Base-by-base conservation (phyloP, 305 asterid species). In the Euphrasia arctica region DNA sequence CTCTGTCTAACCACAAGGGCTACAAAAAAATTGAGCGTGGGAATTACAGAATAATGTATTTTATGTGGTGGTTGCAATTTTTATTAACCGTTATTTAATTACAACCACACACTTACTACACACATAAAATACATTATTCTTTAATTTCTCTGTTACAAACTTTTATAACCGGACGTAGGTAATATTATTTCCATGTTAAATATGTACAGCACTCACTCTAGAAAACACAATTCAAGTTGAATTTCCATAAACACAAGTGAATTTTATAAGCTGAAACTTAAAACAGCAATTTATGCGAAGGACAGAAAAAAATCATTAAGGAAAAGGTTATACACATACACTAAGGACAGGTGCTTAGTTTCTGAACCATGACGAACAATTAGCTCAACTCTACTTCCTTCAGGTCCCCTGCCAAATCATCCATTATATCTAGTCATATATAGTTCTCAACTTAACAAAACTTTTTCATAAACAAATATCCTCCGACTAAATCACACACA, bases 361-460 rank as follows among this genome's bases (percentile, higher is more conserved):
- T 83, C 95, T 9, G 83, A 64, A 62, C 90, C 96, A 74, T 69
- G 92, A 34, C 72, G 89, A 65, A 90, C 75, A 63, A 77, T 68
- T 61, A 93, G 79, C 66, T 88, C 89, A 73, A 93, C 96, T 64
- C 68, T 74, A 76, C 90, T 93, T 82, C 95, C 99, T 79, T 90
- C 99, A 50, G 95, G 85, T 67, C 99, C 99, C 87, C 99, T 93
- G 78, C 48, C 71, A 69, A 79, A 49, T 73, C 68, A 72, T 47
- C 64, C 61, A 68, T 18, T 52, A 50, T 34, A 55, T 62, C 66
- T 32, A 69, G 71, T 78, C 69, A 69, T 62, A 49, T 25, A 65
- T 12, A 70, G 64, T 64, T 71, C 62, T 62, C 66, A 34, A 66
- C 13, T 72, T 60, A 43, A 57, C 25, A 22, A 62, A 55, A 48